Base-by-base conservation (phyloP, 108 stramenopile species). In the Nannochloropsis oceanica region DNA sequence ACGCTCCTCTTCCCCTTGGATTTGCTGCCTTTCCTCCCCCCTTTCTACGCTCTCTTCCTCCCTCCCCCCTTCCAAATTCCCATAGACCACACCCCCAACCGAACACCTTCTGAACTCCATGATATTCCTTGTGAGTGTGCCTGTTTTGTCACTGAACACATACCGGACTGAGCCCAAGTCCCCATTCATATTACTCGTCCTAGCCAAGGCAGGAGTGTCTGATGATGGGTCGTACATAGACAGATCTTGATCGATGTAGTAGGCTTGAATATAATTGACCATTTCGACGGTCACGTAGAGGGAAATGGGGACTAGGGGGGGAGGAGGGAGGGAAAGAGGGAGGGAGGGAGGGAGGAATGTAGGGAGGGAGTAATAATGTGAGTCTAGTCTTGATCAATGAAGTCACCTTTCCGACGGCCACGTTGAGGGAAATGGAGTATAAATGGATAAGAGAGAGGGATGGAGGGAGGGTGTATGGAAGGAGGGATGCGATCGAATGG, bases 21-120 rank as follows among this genome's bases (percentile, higher is more conserved):
- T 50, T 14, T 13, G 18, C 46, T 50, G 46, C 46, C 46, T 18
- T n/a, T n/a, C n/a, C n/a, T n/a, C n/a, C n/a, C n/a, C n/a, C n/a
- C n/a, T n/a, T n/a, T n/a, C n/a, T n/a, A 50, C 0, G 13, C 46
- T 50, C 0, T 0, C 18, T 50, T n/a, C 84, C 84, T 79, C 80
- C 11, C 79, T 81, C 26, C 11, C 44, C 43, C 43, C 42, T 22
- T 86, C 83, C 50, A 85, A 25, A 25, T 82, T 84, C 24, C 97
- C 98, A 87, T 95, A 98, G 18, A 93, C 73, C 80, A 87, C 86
- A 46, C 95, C 96, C 83, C 93, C 95, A 42, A 97, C 94, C 34
- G 94, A 94, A 86, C 95, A 97, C n/a, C 95, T 91, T 85, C 95
- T 95, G 89, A 99, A 97, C 82, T 94, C 91, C 99, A 99, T 99